Conservation (phyloP, 805 yeast genomes). For the Hanseniaspora lindneri region DNA sequence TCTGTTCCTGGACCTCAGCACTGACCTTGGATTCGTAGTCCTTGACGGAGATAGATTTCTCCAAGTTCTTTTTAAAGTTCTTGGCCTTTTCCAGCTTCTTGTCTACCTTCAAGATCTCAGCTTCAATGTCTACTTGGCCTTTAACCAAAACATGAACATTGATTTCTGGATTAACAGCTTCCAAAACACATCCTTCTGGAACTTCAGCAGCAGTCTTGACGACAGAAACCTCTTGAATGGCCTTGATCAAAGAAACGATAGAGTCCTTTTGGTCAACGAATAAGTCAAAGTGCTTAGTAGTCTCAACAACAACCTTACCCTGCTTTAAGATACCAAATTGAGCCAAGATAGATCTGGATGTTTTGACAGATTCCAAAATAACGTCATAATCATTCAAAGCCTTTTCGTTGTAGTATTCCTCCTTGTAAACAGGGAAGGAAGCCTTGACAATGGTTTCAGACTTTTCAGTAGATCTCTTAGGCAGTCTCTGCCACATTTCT, state of each 20-base stretch:
- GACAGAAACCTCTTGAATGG: constrained; percentile 63
- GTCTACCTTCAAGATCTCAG: constrained; percentile 72
- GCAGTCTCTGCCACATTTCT: constrained; percentile 98
- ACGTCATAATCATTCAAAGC: constrained; percentile 71
- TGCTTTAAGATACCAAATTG: constrained; percentile 82
- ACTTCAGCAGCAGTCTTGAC: constrained; percentile 44
- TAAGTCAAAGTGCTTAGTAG: constrained; percentile 40
- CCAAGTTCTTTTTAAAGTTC: constrained; percentile 48
- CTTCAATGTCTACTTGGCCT: constrained; percentile 88
- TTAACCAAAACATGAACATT: constrained; percentile 83
- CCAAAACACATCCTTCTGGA: constrained; percentile 85
- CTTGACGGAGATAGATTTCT: constrained; percentile 54
- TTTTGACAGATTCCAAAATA: constrained; percentile 74
- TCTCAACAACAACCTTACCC: constrained; percentile 75
- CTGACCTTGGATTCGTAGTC: constrained; percentile 84
- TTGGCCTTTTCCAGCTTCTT: constrained; percentile 60
- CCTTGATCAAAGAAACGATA: constrained; percentile 85
- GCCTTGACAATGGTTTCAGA: constrained; percentile 68
- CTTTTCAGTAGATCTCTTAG: constrained; percentile 64
- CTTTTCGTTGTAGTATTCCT: constrained; percentile 49
- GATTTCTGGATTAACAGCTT: constrained; percentile 66
- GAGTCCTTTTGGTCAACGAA: constrained; percentile 65
- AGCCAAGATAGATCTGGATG: constrained; percentile 81
- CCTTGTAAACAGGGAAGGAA: constrained; percentile 55
- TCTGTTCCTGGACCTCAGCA: constrained; percentile 66